Evolutionary conservation across 2,329 filamentous ascomycete genomes (phyloP).

Genomic region (Parastagonospora nodorum): DNA sequence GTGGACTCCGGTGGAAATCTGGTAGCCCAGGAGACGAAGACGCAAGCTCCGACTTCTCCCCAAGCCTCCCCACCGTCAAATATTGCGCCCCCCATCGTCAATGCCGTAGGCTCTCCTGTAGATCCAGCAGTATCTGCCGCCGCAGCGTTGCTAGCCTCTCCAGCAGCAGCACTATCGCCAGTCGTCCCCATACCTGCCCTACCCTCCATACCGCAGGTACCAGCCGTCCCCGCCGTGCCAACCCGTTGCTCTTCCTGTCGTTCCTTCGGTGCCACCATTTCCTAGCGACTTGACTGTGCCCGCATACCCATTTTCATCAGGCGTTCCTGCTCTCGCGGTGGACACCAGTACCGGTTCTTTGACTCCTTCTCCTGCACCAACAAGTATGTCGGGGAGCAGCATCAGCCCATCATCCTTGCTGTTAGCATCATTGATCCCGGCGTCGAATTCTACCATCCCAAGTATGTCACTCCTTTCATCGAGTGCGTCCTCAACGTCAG

Average conservation of each 20-base stretch:
- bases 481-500: too few species aligned
- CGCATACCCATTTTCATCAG: conserved; percentile 40
- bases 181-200: conserved; percentile 8
- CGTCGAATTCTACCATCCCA: neutral
- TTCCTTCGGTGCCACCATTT: conserved; percentile 43
- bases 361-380: conserved; percentile 12
- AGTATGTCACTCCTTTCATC: too few species aligned
- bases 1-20: conserved; percentile 36
- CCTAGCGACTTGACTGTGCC: conserved; percentile 42
- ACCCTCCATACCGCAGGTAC: conserved; percentile 12
- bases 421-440: neutral
- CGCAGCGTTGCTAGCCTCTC: conserved; percentile 1
- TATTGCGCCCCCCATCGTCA: too few species aligned
- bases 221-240: conserved; percentile 20
- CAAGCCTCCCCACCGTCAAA: too few species aligned
- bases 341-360: conserved; percentile 6
- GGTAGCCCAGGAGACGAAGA: conserved; percentile 31
- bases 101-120: too few species aligned
- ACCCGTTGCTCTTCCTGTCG: conserved; percentile 20
- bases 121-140: conserved; percentile 4
- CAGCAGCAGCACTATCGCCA: conserved; percentile 7
- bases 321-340: conserved; percentile 13
- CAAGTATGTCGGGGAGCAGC: conserved; percentile 6
- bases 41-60: conserved; percentile 2
- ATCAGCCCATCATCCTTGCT: conserved; percentile 10